Base-by-base conservation (phyloP, 2,329 filamentous ascomycete species). In the Tolypocladium capitatum region DNA sequence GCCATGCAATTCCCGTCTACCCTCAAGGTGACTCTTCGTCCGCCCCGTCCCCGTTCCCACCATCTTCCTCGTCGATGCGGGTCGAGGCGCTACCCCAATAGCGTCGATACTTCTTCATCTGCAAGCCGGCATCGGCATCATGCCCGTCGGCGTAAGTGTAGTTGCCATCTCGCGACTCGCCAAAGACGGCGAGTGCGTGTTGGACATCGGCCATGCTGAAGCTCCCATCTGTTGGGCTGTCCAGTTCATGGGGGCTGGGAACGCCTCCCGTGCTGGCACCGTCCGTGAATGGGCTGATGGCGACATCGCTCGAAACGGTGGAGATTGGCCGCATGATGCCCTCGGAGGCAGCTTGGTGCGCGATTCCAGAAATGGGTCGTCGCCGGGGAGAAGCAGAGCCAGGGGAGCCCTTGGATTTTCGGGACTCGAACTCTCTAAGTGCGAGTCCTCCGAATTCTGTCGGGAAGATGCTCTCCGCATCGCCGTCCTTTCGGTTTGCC, bases 371-470 rank as follows among this genome's bases (percentile, higher is more conserved):
- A 3, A 40, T 11, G 3, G 46, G 24, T 5, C 35, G 46, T 16
- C 36, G 41, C 24, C 27, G 46, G 3, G 43, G 43, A 34, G 40
- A 48, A 14, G 38, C 28, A 27, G 44, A 51, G 20, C 45, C 44
- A n/a, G 46, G 52, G 9, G 52, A 51, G 42, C 54, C 57, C 41
- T 55, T 57, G 13, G 49, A 53, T 48, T 55, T 56, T 28, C 55
- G 57, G 16, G 51, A 55, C 46, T 65, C 61, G 13, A 57, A 58
- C 18, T 63, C 61, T 35, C 50, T 53, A 34, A 58, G 55, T 2
- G 66, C 62, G 30, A 70, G 60, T 11, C 67, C 67, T 3, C 66
- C 67, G 49, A 68, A 68, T 6, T 57, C 59, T 31, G 54, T 53
- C 16, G 56, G 59, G 41, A 67, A 64, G 28, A 41, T 52, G 28